Evolutionary conservation across 2,329 filamentous ascomycete genomes (phyloP).

Genomic region (Fusarium falciforme): DNA sequence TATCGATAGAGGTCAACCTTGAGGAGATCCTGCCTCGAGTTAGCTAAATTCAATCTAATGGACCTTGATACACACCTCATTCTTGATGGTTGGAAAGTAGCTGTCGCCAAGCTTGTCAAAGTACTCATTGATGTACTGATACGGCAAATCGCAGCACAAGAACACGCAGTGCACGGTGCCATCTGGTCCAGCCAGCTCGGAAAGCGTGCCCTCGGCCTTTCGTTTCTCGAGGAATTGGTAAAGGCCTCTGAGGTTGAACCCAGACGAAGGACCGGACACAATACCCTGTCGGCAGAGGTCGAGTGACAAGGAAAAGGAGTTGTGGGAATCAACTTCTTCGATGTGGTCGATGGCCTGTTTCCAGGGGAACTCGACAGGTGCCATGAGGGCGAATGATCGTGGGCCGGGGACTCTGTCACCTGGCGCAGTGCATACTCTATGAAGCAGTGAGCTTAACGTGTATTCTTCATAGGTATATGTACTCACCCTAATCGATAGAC

Average conservation of each 20-base stretch:
- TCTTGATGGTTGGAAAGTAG: constrained; percentile 61
- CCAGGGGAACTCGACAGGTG: constrained; percentile 69
- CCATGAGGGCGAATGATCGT: constrained; percentile 61
- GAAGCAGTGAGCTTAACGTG: not conserved
- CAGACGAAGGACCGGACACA: constrained; percentile 70
- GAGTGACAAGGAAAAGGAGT: constrained; percentile 65
- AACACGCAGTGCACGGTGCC: constrained; percentile 67
- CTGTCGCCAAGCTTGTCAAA: constrained; percentile 64
- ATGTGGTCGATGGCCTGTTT: constrained; percentile 64
- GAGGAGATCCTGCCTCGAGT: constrained; percentile 32
- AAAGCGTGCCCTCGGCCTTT: constrained; percentile 58
- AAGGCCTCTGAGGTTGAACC: constrained; percentile 66
- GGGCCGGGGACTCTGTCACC: constrained; percentile 70
- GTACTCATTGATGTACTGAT: constrained; percentile 71
- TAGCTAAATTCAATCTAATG: not conserved
- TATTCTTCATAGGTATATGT: accelerated
- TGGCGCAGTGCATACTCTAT: constrained; percentile 65
- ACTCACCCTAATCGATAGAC: constrained; percentile 52
- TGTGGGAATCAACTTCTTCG: constrained; percentile 65
- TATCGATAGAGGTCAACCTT: constrained; percentile 41
- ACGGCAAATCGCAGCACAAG: constrained; percentile 71
- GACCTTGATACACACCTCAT: constrained; percentile 46
- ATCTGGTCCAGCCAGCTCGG: constrained; percentile 56
- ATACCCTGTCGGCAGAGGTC: constrained; percentile 67
- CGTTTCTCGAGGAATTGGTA: constrained; percentile 61